These are phyloP conservation scores for Beta macrorhiza DNA, from an alignment of 179 eudicot species.

Conservation along the genomic window DNA sequence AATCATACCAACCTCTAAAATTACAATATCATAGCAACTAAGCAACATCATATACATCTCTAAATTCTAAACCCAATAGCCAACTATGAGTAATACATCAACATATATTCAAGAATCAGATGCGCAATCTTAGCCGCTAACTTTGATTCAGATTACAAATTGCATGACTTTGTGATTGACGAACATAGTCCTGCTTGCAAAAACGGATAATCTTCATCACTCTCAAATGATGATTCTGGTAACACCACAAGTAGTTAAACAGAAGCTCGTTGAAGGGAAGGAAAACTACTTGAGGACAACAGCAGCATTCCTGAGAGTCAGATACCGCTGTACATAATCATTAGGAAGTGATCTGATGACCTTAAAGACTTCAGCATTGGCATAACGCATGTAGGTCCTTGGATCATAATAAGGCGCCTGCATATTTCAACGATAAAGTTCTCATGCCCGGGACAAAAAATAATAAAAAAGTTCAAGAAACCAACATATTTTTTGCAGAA, in stretches of 20 bases:
- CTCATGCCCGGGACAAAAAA: neutral
- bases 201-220: no score
- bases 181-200: neutral
- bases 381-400: conserved; percentile 84
- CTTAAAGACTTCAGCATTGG: conserved; percentile 82
- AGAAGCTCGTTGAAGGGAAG: neutral
- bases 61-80: no score
- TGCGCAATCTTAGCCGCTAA: neutral
- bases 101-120: neutral
- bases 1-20: no score
- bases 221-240: no score
- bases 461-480: neutral
- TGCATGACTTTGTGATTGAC: no score
- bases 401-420: conserved; percentile 93
- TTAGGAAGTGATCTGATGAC: conserved; percentile 76
- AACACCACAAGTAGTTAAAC: neutral
- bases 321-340: conserved; percentile 82
- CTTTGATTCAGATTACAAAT: no score
- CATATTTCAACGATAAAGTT: conserved; percentile 14
- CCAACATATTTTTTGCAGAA: neutral
- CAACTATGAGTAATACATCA: neutral
- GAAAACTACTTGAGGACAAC: conserved; percentile 61
- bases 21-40: no score
- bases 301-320: conserved; percentile 90
- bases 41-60: no score